Evolutionary conservation across 306 rosid species (phyloP).

Genomic region (Fagus sylvatica): DNA sequence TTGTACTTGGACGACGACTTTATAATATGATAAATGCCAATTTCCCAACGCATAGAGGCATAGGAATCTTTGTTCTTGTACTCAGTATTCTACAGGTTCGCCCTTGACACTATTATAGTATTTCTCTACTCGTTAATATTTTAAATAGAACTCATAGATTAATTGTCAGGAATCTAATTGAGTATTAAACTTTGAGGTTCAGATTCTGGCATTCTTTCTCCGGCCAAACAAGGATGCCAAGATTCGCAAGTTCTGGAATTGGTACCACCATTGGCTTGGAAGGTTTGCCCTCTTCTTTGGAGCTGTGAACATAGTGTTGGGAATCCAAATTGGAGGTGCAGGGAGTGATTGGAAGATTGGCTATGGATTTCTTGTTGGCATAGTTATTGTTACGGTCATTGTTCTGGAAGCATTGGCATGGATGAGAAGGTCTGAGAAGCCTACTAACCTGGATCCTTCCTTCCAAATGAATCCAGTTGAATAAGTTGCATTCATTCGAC

Average conservation of each 20-base stretch:
- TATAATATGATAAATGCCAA: slow-evolving; percentile 55
- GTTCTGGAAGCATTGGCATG: slow-evolving; percentile 70
- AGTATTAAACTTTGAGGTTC: slow-evolving; percentile 24
- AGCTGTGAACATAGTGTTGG: slow-evolving; percentile 83
- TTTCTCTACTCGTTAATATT: neutral
- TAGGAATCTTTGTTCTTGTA: slow-evolving; percentile 81
- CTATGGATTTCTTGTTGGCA: slow-evolving; percentile 75
- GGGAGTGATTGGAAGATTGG: slow-evolving; percentile 80
- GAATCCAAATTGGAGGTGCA: slow-evolving; percentile 77
- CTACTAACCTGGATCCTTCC: slow-evolving; percentile 47
- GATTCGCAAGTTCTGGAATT: slow-evolving; percentile 76
- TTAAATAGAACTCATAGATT: neutral
- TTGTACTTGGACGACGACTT: slow-evolving; percentile 84
- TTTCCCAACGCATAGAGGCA: slow-evolving; percentile 83
- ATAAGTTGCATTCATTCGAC: slow-evolving; percentile 31
- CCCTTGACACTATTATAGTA: slow-evolving; percentile 6
- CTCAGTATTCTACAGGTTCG: slow-evolving; percentile 91
- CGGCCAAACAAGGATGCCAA: slow-evolving; percentile 74
- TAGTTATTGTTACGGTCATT: slow-evolving; percentile 58
- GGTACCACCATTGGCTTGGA: slow-evolving; percentile 93
- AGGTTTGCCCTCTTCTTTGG: slow-evolving; percentile 89
- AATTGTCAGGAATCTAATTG: slow-evolving; percentile 22
- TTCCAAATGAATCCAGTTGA: slow-evolving; percentile 55
- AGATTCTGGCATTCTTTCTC: slow-evolving; percentile 81
- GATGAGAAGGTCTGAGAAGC: slow-evolving; percentile 60